A percentile compares a stretch with the other conserved stretches of the same genome.
These are phyloP conservation scores for Phytophthora cactorum DNA, from an alignment of 352 stramenopile species.

Conservation along the genomic window DNA sequence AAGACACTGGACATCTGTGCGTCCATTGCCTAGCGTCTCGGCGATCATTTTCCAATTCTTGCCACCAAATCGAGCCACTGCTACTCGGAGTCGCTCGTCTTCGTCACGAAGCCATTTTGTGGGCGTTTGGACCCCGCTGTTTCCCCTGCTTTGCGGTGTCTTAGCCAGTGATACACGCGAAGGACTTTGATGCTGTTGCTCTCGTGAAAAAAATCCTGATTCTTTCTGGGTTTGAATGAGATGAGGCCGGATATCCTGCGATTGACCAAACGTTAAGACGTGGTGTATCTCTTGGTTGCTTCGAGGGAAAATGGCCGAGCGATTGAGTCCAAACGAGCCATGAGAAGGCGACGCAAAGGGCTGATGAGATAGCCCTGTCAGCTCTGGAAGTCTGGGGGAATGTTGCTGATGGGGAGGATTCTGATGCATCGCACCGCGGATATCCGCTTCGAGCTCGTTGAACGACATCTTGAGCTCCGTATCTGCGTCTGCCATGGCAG, in stretches of 20 bases:
- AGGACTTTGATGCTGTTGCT: constrained; percentile 81
- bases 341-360: constrained; percentile 28
- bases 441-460: constrained; percentile 43
- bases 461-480: constrained; percentile 48
- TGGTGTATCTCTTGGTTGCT: constrained; percentile 32
- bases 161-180: constrained; percentile 44
- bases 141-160: constrained; percentile 20
- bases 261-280: constrained; percentile 13
- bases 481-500: constrained; percentile 28
- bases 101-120: constrained; percentile 92
- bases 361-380: constrained; percentile 26
- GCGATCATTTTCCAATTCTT: constrained; percentile 97
- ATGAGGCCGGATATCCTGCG: constrained; percentile 14
- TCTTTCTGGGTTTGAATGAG: constrained; percentile 37
- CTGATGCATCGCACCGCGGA: constrained; percentile 39
- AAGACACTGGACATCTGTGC: constrained; percentile 94
- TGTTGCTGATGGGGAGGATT: constrained; percentile 32
- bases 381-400: constrained; percentile 27
- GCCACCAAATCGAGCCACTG: constrained; percentile 90
- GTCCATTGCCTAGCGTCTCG: constrained; percentile 85
- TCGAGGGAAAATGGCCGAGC: constrained; percentile 12
- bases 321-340: constrained; percentile 26
- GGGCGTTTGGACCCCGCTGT: constrained; percentile 28
- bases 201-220: constrained; percentile 83
- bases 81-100: constrained; percentile 87